Evolutionary conservation across 306 rosid genomes (phyloP), one percentile per base, ranked within the genome.

Genomic region (Ceratonia siliqua): DNA sequence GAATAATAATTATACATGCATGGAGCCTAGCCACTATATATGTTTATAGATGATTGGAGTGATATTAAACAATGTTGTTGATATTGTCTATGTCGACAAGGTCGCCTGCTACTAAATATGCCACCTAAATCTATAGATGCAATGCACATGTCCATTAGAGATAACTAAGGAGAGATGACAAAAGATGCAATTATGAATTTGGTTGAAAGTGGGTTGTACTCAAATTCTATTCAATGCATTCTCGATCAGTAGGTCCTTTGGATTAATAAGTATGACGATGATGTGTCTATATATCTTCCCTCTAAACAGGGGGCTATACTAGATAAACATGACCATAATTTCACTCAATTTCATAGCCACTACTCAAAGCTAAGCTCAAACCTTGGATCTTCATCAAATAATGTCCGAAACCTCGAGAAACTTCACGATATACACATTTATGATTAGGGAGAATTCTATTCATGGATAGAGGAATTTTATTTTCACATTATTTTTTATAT

Each of bases 171-270:
- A 62, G 18, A 66, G 17, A 53, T 57, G 78, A 63, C 56, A 68
- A 35, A 68, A 68, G 6, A 66, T 21, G 75, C 86, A 88, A 77
- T 83, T 75, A 83, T 85, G 72, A 66, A 70, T 66, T 65, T 78
- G 38, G 89, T 80, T 86, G 89, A 84, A 84, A 70, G 82, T 78
- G 72, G 79, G 41, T 62, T 70, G 42, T 65, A 74, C 72, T 82
- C 83, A 59, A 78, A 57, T 73, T 72, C 9, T 74, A 81, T 72
- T 81, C 27, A 73, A 71, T 83, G 71, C 81, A 58, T 57, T 71
- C 36, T 77, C 27, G 38, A 59, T 62, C 5, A 64, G 77, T 65
- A 78, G 78, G 78, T 41, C 81, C 78, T 69, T 13, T 14, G 39
- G 65, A 65, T 72, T 48, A 80, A 73, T 20, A 67, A 68, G 50